These are phyloP conservation scores for Annulohypoxylon bovei DNA, from an alignment of 495 filamentous ascomycete genomes.

Conservation along the genomic window DNA sequence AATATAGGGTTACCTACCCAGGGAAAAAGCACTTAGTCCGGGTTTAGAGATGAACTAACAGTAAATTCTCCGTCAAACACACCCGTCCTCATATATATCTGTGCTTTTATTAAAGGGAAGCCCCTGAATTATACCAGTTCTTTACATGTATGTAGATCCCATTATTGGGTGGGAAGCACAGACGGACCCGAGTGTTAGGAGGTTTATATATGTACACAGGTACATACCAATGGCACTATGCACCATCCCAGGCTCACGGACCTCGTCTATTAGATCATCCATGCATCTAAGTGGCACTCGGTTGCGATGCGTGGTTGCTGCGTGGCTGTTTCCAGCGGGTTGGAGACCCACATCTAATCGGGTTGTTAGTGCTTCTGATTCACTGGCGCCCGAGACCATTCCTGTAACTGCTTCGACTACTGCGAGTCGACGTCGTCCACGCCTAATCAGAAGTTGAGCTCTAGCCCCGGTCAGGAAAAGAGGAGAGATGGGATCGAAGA, in stretches of 20 bases:
- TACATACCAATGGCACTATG: not conserved
- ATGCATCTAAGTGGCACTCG: conserved; percentile 35
- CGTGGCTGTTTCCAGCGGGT: conserved; percentile 16
- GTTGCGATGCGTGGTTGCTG: conserved; percentile 25
- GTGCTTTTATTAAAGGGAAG: conserved; percentile 24
- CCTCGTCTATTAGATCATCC: conserved; percentile 37
- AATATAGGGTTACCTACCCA: not conserved
- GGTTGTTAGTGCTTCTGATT: conserved; percentile 22
- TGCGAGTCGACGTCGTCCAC: conserved; percentile 25
- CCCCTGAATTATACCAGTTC: conserved; percentile 33
- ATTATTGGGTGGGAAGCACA: conserved; percentile 23
- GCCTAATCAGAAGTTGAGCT: conserved; percentile 11
- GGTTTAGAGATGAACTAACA: not conserved
- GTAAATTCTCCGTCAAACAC: not conserved
- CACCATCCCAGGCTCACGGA: conserved; percentile 34
- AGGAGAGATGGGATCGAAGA: conserved; percentile 8
- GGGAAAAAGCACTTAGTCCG: not conserved
- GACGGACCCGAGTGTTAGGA: conserved; percentile 19
- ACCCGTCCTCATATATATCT: conserved; percentile 2
- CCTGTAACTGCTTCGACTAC: conserved; percentile 5
- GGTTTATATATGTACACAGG: not conserved
- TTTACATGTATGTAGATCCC: conserved; percentile 33
- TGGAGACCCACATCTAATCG: conserved; percentile 21
- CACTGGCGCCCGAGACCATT: conserved; percentile 18
- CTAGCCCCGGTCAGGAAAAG: conserved; percentile 30